phyloP scores from a whole-genome alignment of 1,139 yeast species.

The Yamadazyma diospyri region DNA sequence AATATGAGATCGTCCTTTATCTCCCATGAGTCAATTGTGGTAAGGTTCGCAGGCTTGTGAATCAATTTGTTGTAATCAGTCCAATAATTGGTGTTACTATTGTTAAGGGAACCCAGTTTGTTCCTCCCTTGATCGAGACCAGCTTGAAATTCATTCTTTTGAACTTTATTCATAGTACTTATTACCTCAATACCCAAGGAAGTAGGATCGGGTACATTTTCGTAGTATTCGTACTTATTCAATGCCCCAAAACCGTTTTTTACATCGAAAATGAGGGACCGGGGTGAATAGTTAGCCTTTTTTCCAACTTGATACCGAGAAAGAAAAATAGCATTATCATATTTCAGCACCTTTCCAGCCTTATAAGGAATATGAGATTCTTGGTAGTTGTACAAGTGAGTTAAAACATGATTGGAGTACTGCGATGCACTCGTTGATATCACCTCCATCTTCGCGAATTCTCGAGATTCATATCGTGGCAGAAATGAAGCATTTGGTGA shows the following conservation, averaged over 20 bases:
- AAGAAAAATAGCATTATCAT: slow-evolving; percentile 32
- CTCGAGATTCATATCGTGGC: slow-evolving; percentile 11
- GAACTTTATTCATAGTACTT: slow-evolving; percentile 12
- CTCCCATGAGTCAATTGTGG: slow-evolving; percentile 52
- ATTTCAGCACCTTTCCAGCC: slow-evolving; percentile 22
- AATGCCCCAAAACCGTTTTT: slow-evolving; percentile 63
- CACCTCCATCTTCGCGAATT: slow-evolving; percentile 39
- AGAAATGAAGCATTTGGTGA: slow-evolving; percentile 5
- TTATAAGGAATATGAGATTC: slow-evolving; percentile 62
- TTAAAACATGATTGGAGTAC: slow-evolving; percentile 62
- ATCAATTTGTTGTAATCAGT: slow-evolving; percentile 73
- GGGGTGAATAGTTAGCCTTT: slow-evolving; percentile 68
- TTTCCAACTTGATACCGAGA: slow-evolving; percentile 33
- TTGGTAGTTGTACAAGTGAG: slow-evolving; percentile 81
- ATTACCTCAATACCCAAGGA: slow-evolving; percentile 14
- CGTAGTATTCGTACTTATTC: slow-evolving; percentile 50
- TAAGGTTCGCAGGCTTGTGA: slow-evolving; percentile 59
- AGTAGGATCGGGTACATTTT: slow-evolving; percentile 9
- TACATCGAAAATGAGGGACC: slow-evolving; percentile 77
- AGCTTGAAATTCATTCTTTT: slow-evolving; percentile 56
- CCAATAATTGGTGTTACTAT: slow-evolving; percentile 62
- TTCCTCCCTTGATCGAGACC: slow-evolving; percentile 51
- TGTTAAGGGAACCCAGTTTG: slow-evolving; percentile 27
- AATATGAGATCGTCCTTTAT: slow-evolving; percentile 18
- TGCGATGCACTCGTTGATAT: slow-evolving; percentile 71